These are phyloP conservation scores for Termitomyces sp. DNA, from an alignment of 768 basidiomycete genomes.

Conservation along the genomic window DNA sequence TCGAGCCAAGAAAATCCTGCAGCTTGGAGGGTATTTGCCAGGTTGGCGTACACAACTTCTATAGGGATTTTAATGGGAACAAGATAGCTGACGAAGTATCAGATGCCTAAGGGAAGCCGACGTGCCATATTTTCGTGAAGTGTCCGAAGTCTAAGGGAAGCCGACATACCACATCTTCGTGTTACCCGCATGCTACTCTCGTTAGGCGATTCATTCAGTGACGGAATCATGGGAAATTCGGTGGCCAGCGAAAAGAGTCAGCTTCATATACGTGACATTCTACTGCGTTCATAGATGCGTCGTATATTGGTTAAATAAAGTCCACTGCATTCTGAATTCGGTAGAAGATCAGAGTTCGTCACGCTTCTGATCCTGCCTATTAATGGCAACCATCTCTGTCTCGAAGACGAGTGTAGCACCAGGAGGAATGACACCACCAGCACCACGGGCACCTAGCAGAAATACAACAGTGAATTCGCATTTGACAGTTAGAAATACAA, in stretches of 20 bases:
- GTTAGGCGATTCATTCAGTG: background rate
- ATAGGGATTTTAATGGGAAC: background rate
- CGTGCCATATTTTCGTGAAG: background rate
- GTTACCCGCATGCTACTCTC: too few relatives aligned
- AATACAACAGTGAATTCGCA: background rate
- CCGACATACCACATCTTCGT: background rate
- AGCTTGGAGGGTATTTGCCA: too few relatives aligned
- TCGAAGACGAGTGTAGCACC: constrained; percentile 81
- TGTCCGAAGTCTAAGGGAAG: background rate
- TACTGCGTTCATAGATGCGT: background rate
- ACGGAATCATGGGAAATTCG: background rate
- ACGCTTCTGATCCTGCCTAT: constrained; percentile 16
- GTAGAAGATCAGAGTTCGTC: background rate
- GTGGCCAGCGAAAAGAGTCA: background rate
- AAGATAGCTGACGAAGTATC: background rate
- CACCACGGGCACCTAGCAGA: constrained; percentile 63
- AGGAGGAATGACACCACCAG: constrained; percentile 61
- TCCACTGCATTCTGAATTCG: background rate
- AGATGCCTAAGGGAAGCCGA: background rate
- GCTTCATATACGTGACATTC: background rate
- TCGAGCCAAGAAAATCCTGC: background rate
- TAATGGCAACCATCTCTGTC: constrained; percentile 71
- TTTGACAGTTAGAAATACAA: background rate
- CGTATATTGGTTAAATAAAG: background rate
- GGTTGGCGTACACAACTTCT: background rate